Evolutionary conservation across 2,329 filamentous ascomycete genomes (phyloP).

Genomic region (Talaromyces funiculosus): DNA sequence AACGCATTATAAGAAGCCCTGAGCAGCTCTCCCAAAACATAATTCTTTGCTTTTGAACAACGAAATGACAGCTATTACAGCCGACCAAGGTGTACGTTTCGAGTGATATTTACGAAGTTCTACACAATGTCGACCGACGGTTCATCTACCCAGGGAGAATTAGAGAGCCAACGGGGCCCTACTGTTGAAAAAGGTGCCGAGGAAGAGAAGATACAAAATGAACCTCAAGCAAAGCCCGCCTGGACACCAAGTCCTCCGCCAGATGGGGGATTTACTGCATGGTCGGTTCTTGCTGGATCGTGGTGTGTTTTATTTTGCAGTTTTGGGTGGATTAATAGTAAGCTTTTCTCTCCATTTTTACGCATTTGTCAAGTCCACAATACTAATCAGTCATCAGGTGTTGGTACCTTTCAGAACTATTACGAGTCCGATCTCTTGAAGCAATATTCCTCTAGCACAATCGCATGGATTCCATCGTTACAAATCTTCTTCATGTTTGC

Average conservation of each 20-base stretch:
- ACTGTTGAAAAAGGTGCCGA: background rate
- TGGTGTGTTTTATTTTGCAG: slow-evolving; percentile 23
- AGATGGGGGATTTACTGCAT: slow-evolving; percentile 1
- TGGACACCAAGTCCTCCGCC: background rate
- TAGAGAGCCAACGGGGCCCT: background rate
- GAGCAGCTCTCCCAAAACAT: background rate
- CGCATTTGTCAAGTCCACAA: background rate
- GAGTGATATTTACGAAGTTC: too few species aligned
- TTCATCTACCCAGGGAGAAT: background rate
- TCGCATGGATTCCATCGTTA: slow-evolving; percentile 56
- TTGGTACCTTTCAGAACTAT: slow-evolving; percentile 55
- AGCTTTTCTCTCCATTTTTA: slow-evolving; percentile 9
- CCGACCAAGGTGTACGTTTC: too few species aligned
- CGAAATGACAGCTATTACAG: background rate
- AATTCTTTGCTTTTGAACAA: background rate
- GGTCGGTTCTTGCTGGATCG: slow-evolving; percentile 4
- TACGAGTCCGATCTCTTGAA: slow-evolving; percentile 47
- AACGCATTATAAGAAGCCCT: background rate
- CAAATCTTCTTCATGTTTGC: slow-evolving; percentile 53
- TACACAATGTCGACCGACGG: background rate
- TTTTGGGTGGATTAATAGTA: slow-evolving; percentile 47
- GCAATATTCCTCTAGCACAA: slow-evolving; percentile 46
- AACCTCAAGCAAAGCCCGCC: background rate
- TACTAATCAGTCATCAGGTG: slow-evolving; percentile 21
- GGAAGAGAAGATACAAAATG: background rate